Evolutionary conservation across 1,284 basidiomycete species (phyloP).

Genomic region (Hemileccinum hortonii): DNA sequence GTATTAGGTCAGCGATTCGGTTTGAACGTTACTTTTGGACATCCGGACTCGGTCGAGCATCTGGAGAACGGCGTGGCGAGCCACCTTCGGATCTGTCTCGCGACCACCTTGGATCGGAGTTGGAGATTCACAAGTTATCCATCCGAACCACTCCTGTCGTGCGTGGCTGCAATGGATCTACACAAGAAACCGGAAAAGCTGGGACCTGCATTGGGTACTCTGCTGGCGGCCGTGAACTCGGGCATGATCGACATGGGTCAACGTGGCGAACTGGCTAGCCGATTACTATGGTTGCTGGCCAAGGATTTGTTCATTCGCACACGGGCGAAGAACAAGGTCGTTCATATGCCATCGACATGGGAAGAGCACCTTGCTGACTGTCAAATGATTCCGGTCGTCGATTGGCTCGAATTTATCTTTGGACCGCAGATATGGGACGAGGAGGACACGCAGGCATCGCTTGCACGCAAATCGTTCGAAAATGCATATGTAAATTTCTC

Average conservation of each 20-base stretch:
- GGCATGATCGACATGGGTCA: constrained; percentile 14
- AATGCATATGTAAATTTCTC: constrained; percentile 15
- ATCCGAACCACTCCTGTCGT: constrained; percentile 14
- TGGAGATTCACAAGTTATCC: constrained; percentile 13
- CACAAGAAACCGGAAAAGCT: background rate
- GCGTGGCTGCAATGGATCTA: constrained; percentile 1
- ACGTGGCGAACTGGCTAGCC: constrained; percentile 8
- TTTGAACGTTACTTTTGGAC: constrained; percentile 5
- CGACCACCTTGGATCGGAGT: constrained; percentile 5
- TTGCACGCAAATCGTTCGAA: background rate
- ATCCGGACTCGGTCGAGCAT: constrained; percentile 3
- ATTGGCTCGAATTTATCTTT: constrained; percentile 14
- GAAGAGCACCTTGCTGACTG: constrained; percentile 3
- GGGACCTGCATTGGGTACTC: background rate
- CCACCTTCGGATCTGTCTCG: constrained; percentile 5
- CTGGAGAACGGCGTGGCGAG: constrained; percentile 6
- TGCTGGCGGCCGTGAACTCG: background rate
- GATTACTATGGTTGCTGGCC: constrained; percentile 12
- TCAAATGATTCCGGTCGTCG: constrained; percentile 4
- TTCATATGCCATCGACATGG: background rate
- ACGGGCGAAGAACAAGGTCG: too few relatives aligned
- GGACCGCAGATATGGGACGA: background rate
- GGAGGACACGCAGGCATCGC: background rate
- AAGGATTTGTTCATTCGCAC: constrained; percentile 13
- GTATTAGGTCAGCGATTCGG: constrained; percentile 13